Conservation (phyloP, 129 eudicot genomes). For the Saposhnikovia divaricata region DNA sequence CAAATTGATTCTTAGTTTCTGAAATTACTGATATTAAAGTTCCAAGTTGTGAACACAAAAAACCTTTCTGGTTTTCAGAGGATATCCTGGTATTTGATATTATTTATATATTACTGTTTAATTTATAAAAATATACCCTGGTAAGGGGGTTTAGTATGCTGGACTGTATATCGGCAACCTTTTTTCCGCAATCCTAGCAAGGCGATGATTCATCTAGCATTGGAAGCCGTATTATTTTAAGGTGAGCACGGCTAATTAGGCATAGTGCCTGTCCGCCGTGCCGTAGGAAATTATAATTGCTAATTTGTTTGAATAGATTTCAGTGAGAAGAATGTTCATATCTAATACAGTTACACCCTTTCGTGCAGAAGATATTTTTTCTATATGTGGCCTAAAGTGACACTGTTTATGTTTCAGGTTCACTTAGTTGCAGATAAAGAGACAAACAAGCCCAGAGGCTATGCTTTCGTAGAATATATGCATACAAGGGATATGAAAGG, state of each 20-base stretch:
- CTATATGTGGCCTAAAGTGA: background rate
- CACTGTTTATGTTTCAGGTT: slow-evolving; percentile 8
- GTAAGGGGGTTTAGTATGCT: slow-evolving; percentile 74
- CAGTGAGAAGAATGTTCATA: slow-evolving; percentile 8
- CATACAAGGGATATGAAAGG: slow-evolving; percentile 98
- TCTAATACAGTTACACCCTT: background rate
- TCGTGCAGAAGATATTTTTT: background rate
- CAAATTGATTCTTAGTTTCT: slow-evolving; percentile 33
- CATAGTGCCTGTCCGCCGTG: slow-evolving; percentile 95
- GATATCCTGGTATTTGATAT: slow-evolving; percentile 59
- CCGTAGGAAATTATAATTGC: slow-evolving; percentile 49
- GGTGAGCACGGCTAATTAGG: slow-evolving; percentile 99
- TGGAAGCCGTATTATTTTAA: slow-evolving; percentile 63
- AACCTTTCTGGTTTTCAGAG: slow-evolving; percentile 52
- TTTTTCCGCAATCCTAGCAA: slow-evolving; percentile 61
- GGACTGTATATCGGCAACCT: slow-evolving; percentile 53
- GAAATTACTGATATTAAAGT: slow-evolving; percentile 55
- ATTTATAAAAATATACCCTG: slow-evolving; percentile 43
- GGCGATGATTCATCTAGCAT: slow-evolving; percentile 70
- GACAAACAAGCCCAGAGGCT: slow-evolving; percentile 80
- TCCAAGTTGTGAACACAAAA: slow-evolving; percentile 40
- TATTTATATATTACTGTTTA: background rate
- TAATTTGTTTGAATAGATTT: slow-evolving; percentile 16
- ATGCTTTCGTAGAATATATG: slow-evolving; percentile 82
- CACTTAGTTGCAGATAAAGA: slow-evolving; percentile 61